Percentiles rank a stretch among this genome's conserved stretches.
Evolutionary conservation across 495 filamentous ascomycete genomes (phyloP).

Genomic region (Aspergillus kassunensis): DNA sequence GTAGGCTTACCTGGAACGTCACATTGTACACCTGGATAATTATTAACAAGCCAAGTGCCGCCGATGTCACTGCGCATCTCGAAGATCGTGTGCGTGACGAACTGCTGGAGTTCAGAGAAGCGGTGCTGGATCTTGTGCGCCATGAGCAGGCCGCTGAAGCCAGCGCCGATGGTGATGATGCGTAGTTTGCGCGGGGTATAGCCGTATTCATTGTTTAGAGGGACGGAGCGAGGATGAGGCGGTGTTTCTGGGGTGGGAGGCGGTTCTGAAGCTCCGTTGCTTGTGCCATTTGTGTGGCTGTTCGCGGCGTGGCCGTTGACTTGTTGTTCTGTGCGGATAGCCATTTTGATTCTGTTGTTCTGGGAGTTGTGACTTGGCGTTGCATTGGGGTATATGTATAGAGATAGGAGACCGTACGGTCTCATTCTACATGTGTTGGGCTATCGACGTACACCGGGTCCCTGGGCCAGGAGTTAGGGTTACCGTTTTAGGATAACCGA

Average conservation of each 20-base stretch:
- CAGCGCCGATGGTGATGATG: conserved; percentile 48
- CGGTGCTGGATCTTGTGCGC: conserved; percentile 34
- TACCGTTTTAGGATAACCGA: neutral
- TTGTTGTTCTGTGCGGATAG: neutral
- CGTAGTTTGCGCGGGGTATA: conserved; percentile 24
- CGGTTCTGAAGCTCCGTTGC: neutral
- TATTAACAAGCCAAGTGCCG: conserved; percentile 51
- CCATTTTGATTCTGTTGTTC: neutral
- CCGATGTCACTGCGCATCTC: conserved; percentile 46
- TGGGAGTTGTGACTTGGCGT: neutral
- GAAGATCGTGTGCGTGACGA: conserved; percentile 44
- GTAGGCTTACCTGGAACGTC: conserved; percentile 45
- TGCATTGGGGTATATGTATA: no score
- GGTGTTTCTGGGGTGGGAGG: neutral
- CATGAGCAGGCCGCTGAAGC: conserved; percentile 47
- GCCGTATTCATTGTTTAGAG: conserved; percentile 3
- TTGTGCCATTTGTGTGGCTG: neutral
- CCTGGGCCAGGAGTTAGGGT: neutral
- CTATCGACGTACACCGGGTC: neutral
- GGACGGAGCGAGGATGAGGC: conserved; percentile 1
- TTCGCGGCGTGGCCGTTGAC: neutral
- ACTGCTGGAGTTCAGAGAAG: conserved; percentile 26
- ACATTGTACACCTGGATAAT: conserved; percentile 50
- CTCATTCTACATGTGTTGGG: no score
- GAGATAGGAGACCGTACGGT: neutral